Base-by-base conservation (phyloP, 805 yeast genomes). In the Starmerella floricola region DNA sequence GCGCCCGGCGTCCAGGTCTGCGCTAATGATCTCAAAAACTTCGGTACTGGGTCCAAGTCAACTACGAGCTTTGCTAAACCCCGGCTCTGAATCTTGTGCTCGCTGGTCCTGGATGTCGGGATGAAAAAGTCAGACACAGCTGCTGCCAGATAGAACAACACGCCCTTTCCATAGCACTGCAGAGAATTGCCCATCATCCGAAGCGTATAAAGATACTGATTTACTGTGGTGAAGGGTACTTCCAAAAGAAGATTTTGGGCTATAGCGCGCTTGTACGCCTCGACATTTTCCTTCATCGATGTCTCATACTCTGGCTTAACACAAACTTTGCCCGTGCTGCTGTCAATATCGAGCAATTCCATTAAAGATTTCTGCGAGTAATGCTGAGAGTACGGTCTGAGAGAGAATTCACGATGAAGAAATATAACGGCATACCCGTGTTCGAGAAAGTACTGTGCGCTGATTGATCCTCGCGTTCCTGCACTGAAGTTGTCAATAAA, bases 401-500 rank as follows among this genome's bases (percentile, higher is more conserved):
- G 67, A 0, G 95, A 82, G 61, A 85, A 88, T 60, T 91, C 95
- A 34, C 99, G 69, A 61, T 91, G 94, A 31, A 91, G 62, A 56
- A 91, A 91, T 26, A 91, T 79, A 29, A 91, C 98, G 12, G 95
- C 88, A 56, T 91, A 91, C 1, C 86, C 95, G 43, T 73, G 66
- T 42, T 79, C 83, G 41, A 91, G 64, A 52, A 88, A 84, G 57
- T 83, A 79, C 61, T 91, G 98, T 3, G 97, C 95, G 31, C 93
- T 79, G 0, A 95, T 77, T 3, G 98, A 94, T 42, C 98, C 99
- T 61, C 99, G 74, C 0, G 96, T 91, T 19, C 99, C 99, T 19
- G 97, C 97, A 50, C 91, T 78, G 60, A 91, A 91, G 57, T 91
- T 91, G 62, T 91, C 99, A 55, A 91, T 86, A 62, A 91, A 91